Evolutionary conservation across 2,329 filamentous ascomycete species (phyloP), one percentile per base, ranked within the genome.

Genomic region (Fusarium continuum): DNA sequence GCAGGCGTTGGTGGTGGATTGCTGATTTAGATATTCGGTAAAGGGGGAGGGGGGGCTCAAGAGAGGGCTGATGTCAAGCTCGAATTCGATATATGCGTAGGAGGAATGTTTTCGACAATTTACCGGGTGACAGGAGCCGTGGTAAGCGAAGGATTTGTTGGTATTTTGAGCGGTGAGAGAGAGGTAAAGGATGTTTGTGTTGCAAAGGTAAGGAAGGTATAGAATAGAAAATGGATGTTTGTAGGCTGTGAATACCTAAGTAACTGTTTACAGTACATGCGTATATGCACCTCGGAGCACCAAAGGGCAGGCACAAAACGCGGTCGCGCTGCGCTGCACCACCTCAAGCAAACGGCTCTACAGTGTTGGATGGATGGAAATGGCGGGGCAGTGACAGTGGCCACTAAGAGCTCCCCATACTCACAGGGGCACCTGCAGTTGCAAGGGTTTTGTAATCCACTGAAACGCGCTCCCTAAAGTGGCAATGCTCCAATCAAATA

Each of bases 331-430:
- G 16, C 13, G 20, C 5, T n/a, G 26, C 20, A 28, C 22, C 8
- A 20, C 22, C n/a, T n/a, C 40, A 28, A 34, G 34, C 34, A 22
- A 36, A 38, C 35, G 19, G 13, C n/a, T n/a, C n/a, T n/a, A n/a
- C n/a, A n/a, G n/a, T n/a, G n/a, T n/a, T n/a, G n/a, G n/a, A 29
- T 29, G 28, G n/a, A 36, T 23, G 47, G 26, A 35, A 38, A 49
- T 47, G 44, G 62, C 39, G 62, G 62, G 62, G 61, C 62, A 65
- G 29, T 34, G 62, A 57, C 62, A 65, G 29, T 34, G 23, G 20
- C 48, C 56, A 54, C 50, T 63, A 26, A 62, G 29, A 51, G 34
- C 25, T 36, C 48, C 19, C 35, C 19, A 48, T 55, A 47, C 5
- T 13, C 14, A 48, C 61, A 52, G 55, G 51, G 57, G 40, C 10